A percentile compares a stretch with the other conserved stretches of the same genome.
Conservation (phyloP, 257 asterid species). For the Eucommia ulmoides region DNA sequence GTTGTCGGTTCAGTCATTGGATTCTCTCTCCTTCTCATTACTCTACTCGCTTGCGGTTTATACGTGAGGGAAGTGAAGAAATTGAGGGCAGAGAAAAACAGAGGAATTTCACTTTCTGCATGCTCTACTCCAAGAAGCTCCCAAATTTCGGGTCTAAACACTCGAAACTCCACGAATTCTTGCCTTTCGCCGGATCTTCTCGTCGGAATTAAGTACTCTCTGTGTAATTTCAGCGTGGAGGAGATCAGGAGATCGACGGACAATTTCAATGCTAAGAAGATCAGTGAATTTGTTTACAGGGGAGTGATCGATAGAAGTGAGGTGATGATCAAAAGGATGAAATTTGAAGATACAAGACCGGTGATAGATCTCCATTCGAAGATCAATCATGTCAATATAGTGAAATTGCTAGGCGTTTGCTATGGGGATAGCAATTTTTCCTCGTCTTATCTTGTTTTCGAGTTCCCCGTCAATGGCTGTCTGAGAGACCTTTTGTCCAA, state of each 20-base stretch:
- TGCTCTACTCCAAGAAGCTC: conserved; percentile 37
- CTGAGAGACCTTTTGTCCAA: conserved; percentile 35
- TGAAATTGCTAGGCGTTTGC: conserved; percentile 54
- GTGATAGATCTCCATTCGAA: conserved; percentile 53
- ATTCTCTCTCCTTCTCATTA: conserved; percentile 20
- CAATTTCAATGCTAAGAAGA: conserved; percentile 19
- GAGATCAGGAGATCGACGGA: conserved; percentile 37
- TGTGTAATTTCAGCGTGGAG: conserved; percentile 32
- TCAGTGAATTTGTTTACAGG: conserved; percentile 25
- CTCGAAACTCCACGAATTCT: conserved; percentile 17
- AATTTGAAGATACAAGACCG: conserved; percentile 27
- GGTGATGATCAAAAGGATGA: conserved; percentile 34
- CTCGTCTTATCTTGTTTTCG: conserved; percentile 48
- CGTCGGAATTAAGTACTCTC: conserved; percentile 41
- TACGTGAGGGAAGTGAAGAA: conserved; percentile 31
- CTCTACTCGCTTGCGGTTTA: conserved; percentile 26
- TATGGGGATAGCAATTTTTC: conserved; percentile 29
- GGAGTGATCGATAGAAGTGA: conserved; percentile 33
- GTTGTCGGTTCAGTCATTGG: conserved; percentile 34
- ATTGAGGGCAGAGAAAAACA: conserved; percentile 12
- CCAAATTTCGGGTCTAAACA: too few species aligned
- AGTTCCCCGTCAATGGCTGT: conserved; percentile 46
- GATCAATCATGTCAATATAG: conserved; percentile 59
- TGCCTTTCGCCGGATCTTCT: conserved; percentile 67
- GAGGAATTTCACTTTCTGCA: conserved; percentile 23